A percentile compares a stretch with the other conserved stretches of the same genome.
Conservation (phyloP, 1,284 basidiomycete species). For the Blastosporella zonata region DNA sequence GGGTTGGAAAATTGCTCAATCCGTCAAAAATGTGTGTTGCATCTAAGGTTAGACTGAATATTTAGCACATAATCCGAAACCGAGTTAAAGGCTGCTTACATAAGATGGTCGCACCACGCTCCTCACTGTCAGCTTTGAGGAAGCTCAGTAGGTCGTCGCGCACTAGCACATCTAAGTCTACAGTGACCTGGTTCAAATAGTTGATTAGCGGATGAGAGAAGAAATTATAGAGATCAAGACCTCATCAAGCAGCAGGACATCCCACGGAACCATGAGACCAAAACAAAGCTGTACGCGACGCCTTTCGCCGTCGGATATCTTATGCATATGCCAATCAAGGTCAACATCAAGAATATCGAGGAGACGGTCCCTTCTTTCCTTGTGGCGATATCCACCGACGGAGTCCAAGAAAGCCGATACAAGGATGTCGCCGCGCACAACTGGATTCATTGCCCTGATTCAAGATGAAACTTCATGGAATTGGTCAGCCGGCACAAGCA, state of each 20-base stretch:
- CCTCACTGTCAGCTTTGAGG: conserved; percentile 80
- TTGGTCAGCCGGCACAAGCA: background rate
- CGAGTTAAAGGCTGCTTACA: conserved; percentile 50
- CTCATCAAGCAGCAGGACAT: conserved; percentile 92
- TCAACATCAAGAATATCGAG: conserved; percentile 95
- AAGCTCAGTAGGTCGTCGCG: conserved; percentile 89
- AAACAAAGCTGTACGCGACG: conserved; percentile 92
- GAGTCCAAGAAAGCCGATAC: conserved; percentile 92
- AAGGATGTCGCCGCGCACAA: conserved; percentile 88
- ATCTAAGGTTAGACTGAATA: conserved; percentile 50
- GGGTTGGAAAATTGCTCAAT: conserved; percentile 82
- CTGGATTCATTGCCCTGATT: conserved; percentile 90
- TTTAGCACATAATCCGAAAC: conserved; percentile 9
- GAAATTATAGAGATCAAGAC: conserved; percentile 33
- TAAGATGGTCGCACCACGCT: conserved; percentile 84
- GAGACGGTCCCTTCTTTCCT: conserved; percentile 81
- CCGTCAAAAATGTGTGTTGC: conserved; percentile 97
- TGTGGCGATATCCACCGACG: conserved; percentile 94
- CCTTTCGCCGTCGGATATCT: conserved; percentile 95
- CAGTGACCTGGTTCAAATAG: conserved; percentile 80
- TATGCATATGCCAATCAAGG: conserved; percentile 89
- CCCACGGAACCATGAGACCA: conserved; percentile 96
- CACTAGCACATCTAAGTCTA: conserved; percentile 97
- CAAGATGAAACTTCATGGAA: conserved; percentile 9
- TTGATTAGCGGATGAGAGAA: conserved; percentile 3